Conservation (phyloP, 371 early-diverging fungal genomes). For the Saksenaea vasiformis region DNA sequence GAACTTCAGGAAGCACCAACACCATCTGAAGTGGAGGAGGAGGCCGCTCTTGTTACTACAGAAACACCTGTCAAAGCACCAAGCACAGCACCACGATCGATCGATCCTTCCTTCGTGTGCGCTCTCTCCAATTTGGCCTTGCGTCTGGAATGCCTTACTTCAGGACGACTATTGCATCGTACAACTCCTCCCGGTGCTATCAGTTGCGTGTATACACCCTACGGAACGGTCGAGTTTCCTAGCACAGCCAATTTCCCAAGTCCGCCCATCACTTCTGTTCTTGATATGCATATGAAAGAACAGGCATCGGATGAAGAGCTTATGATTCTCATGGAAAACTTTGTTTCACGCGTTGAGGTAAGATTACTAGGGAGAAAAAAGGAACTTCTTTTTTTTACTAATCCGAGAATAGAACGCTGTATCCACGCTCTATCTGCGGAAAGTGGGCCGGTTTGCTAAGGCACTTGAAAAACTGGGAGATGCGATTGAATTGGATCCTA, state of each 20-base stretch:
- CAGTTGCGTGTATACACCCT: neutral
- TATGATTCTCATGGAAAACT: slow-evolving; percentile 56
- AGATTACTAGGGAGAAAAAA: neutral
- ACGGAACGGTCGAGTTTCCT: slow-evolving; percentile 3
- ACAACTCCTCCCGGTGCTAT: neutral
- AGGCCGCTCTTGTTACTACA: slow-evolving; percentile 69
- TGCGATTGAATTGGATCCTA: slow-evolving; percentile 49
- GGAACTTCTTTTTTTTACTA: neutral
- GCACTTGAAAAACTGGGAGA: slow-evolving; percentile 53
- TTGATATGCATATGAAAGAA: slow-evolving; percentile 1
- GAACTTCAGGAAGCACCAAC: slow-evolving; percentile 38
- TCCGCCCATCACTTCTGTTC: neutral
- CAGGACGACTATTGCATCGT: slow-evolving; percentile 21
- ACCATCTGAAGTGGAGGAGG: slow-evolving; percentile 89
- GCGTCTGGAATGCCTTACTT: slow-evolving; percentile 57
- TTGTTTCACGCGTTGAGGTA: slow-evolving; percentile 64
- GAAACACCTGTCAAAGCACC: slow-evolving; percentile 7
- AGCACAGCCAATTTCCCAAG: neutral
- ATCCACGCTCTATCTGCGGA: slow-evolving; percentile 51
- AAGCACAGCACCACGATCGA: slow-evolving; percentile 10
- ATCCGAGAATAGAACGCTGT: slow-evolving; percentile 43
- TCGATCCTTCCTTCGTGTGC: slow-evolving; percentile 47
- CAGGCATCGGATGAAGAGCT: slow-evolving; percentile 62
- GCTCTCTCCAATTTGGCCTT: slow-evolving; percentile 49
- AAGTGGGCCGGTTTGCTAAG: slow-evolving; percentile 45